Percentiles rank a stretch among this genome's conserved stretches.
Evolutionary conservation across 2,329 filamentous ascomycete genomes (phyloP).

Genomic region (Beauveria rudraprayagi): DNA sequence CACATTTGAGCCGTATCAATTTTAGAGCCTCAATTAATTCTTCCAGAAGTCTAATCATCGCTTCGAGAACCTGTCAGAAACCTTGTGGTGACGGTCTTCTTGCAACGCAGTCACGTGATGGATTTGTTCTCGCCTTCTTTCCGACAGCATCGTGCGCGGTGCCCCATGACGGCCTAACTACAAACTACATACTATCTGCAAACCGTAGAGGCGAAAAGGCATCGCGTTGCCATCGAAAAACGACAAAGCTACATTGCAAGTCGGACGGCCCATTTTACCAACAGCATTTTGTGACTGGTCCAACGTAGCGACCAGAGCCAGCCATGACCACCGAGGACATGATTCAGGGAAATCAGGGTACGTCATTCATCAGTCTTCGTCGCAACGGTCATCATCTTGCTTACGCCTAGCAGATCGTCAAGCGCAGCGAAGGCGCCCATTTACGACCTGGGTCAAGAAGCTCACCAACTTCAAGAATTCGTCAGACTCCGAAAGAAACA

Average conservation of each 20-base stretch:
- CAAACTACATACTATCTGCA: neutral
- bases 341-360: slow-evolving; percentile 36
- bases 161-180: neutral
- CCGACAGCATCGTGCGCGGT: neutral
- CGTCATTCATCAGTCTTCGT: neutral
- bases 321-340: slow-evolving; percentile 31
- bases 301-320: neutral
- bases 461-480: slow-evolving; percentile 78
- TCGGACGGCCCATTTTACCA: neutral
- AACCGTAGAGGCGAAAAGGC: neutral
- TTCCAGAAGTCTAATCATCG: neutral
- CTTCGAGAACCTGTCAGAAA: neutral
- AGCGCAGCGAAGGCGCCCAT: slow-evolving; percentile 67
- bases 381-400: slow-evolving; percentile 16
- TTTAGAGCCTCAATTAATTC: neutral
- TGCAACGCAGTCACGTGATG: slow-evolving; percentile 4
- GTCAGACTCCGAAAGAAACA: slow-evolving; percentile 46
- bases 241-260: too few species aligned
- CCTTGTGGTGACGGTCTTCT: neutral
- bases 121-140: neutral
- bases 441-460: slow-evolving; percentile 90
- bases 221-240: neutral
- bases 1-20: neutral
- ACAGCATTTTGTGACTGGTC: neutral
- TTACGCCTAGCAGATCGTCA: slow-evolving; percentile 52